Evolutionary conservation across 2,329 filamentous ascomycete species (phyloP), one percentile per base, ranked within the genome.

Genomic region (Phaeosphaeria sp.): DNA sequence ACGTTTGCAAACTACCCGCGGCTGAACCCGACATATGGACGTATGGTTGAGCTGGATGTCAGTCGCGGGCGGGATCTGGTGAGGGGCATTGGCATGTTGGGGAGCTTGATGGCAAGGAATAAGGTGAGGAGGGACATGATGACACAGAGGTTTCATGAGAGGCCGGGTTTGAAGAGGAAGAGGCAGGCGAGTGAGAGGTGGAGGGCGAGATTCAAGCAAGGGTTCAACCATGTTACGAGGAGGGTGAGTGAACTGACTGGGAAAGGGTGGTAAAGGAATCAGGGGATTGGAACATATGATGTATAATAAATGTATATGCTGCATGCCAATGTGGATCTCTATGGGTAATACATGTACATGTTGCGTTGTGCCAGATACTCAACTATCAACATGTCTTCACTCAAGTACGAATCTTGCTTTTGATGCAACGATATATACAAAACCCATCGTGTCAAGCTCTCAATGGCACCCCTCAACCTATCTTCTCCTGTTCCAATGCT

Each of bases 121-220:
- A 81, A 77, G 44, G 79, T 95, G 50, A 81, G 77, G 64, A 56
- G 49, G 2, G 87, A 92, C 67, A 81, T 81, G 52, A 74, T 77
- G 20, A 74, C 68, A 62, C 91, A 95, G 78, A 81, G 82, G 62
- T 91, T 87, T 69, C 89, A 96, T 76, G 91, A 95, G 82, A 81
- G 92, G 47, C 84, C 84, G 0, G 92, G 91, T 1, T 69, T 92
- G 69, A 92, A 90, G 84, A 84, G 89, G 77, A 96, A 95, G 86
- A 85, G 91, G 69, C 77, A 92, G 66, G 82, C 80, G 75, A 88
- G 85, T 58, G 82, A 89, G 81, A 82, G 91, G 60, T 93, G 90
- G 89, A 83, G 86, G 74, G 79, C 66, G 62, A 84, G 86, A 58
- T 95, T 94, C 78, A 88, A 86, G 81, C 74, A 76, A 30, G 89